Conservation (phyloP, 106 monocot genomes). For the Dendrobium nobile region DNA sequence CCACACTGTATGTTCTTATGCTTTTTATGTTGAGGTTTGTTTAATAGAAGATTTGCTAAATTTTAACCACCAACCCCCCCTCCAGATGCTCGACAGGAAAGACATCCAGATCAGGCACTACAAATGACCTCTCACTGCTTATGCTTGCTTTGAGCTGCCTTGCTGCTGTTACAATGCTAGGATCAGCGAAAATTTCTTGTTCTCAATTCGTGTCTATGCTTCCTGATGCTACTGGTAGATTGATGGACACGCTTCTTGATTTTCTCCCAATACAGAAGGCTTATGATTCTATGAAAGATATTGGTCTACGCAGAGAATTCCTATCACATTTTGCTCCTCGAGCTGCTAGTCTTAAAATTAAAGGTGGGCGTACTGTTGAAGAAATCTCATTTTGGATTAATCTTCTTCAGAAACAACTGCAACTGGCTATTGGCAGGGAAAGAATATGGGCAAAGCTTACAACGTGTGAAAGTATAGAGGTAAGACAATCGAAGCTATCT, state of each 20-base stretch:
- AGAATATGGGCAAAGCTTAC: constrained; percentile 97
- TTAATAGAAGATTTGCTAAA: background rate
- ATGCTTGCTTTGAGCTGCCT: constrained; percentile 86
- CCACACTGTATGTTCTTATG: constrained; percentile 36
- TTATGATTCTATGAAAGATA: constrained; percentile 74
- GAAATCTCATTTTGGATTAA: constrained; percentile 92
- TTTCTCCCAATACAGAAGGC: constrained; percentile 70
- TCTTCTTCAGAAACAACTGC: constrained; percentile 70
- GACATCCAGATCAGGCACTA: constrained; percentile 30
- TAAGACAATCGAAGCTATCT: constrained; percentile 18
- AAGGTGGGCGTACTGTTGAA: constrained; percentile 47
- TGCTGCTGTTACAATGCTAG: constrained; percentile 77
- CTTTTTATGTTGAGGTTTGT: background rate
- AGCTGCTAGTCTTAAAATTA: constrained; percentile 49
- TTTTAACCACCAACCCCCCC: background rate
- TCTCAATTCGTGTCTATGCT: constrained; percentile 73
- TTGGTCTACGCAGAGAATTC: constrained; percentile 82
- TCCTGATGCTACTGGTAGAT: constrained; percentile 73
- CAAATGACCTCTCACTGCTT: constrained; percentile 54
- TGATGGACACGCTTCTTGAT: constrained; percentile 89
- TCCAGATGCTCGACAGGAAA: constrained; percentile 30
- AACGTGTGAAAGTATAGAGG: constrained; percentile 99
- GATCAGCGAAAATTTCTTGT: constrained; percentile 77
- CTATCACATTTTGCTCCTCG: constrained; percentile 89
- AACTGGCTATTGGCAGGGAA: constrained; percentile 82